phyloP scores from a whole-genome alignment of 2,329 filamentous ascomycete species.

The Colletotrichum costaricense region DNA sequence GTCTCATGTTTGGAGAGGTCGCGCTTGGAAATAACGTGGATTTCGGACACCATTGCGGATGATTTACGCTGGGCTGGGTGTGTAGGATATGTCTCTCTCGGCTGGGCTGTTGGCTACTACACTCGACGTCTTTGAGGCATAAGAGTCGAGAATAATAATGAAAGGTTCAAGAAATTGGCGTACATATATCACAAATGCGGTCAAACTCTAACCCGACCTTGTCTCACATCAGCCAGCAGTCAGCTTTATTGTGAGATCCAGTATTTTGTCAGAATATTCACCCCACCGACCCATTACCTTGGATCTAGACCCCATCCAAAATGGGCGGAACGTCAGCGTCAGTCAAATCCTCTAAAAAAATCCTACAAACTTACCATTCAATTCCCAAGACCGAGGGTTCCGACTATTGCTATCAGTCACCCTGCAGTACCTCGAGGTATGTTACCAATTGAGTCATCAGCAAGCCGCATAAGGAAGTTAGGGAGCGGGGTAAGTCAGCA shows the following conservation, averaged over 20 bases:
- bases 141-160: background rate
- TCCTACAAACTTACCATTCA: background rate
- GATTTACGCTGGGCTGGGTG: background rate
- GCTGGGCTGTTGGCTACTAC: background rate
- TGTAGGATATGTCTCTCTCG: background rate
- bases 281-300: background rate
- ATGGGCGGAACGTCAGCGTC: background rate
- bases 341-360: background rate
- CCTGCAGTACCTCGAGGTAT: background rate
- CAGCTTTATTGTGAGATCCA: background rate
- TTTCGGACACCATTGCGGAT: constrained; percentile 27
- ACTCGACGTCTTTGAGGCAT: background rate
- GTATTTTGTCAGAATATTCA: background rate
- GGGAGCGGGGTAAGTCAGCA: background rate
- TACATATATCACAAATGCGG: background rate
- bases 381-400: background rate
- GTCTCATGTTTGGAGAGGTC: constrained; percentile 40
- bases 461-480: background rate
- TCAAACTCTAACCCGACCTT: background rate
- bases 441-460: background rate
- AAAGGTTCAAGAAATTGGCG: background rate
- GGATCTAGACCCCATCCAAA: background rate
- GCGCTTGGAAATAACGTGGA: constrained; percentile 44
- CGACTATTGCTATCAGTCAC: background rate
- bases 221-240: background rate